Base-by-base conservation (phyloP, 352 stramenopile species). In the Globisporangium echinulatum region DNA sequence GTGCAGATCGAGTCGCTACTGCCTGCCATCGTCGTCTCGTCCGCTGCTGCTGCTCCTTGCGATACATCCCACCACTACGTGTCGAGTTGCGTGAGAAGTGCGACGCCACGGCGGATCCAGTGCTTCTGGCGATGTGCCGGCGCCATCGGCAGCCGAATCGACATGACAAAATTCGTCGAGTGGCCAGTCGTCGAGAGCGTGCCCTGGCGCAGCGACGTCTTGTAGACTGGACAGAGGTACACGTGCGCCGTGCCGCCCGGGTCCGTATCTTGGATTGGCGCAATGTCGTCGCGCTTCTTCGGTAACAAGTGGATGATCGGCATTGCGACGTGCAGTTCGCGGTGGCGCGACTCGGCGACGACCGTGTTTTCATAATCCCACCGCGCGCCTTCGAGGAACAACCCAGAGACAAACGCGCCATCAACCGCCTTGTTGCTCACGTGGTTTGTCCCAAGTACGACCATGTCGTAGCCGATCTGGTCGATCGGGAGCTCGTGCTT, bases 161-260 rank as follows among this genome's bases (percentile, higher is more conserved):
- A 97, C 88, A 98, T 97, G 69, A 98, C 92, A 71, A 98, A 98
- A 74, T 98, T 98, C 33, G 93, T 98, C 44, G 89, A 97, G 59
- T 98, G 93, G 37, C 93, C 93, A 25, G 93, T 98, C 4, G 93
- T 98, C 7, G 84, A 96, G 37, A 98, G 74, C 47, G 84, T 97
- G 44, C 93, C 93, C 56, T 96, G 79, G 7, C 91, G 80, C 61
- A 96, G 71, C 52, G 85, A 97, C 38, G 87, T 97, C 75, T 96
- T 96, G 85, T 97, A 97, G 17, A 97, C 87, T 1, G 91, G 91
- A 52, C 86, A 97, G 55, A 95, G 73, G 62, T 97, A 97, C 64
- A 96, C 82, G 62, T 97, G 88, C 3, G 87, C 88, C n/a, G 87
- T 96, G 55, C 90, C 89, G 17, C 77, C 75, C n/a, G 82, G 82